Conservation (phyloP, 2,329 filamentous ascomycete genomes). For the Aspergillus ochraceoroseus region DNA sequence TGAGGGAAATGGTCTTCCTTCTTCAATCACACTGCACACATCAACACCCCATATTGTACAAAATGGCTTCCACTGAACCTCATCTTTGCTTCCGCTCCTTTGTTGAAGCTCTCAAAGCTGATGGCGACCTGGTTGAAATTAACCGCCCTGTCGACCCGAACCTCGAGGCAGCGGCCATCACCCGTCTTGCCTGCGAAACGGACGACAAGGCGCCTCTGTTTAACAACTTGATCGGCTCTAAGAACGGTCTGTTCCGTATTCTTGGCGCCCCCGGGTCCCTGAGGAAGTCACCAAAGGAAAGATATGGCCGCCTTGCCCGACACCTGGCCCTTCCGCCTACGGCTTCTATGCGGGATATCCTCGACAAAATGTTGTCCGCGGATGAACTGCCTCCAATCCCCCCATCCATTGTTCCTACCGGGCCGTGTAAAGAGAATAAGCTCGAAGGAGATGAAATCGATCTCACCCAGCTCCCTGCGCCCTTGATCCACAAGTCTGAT, state of each 20-base stretch:
- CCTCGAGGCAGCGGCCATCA: conserved; percentile 46
- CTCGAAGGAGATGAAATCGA: conserved; percentile 42
- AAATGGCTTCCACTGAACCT: too few relatives aligned
- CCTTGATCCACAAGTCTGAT: conserved; percentile 44
- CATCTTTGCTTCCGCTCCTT: conserved; percentile 46
- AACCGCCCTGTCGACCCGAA: conserved; percentile 41
- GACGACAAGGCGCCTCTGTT: conserved; percentile 48
- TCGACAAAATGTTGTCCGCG: conserved; percentile 42
- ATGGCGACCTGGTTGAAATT: conserved; percentile 47
- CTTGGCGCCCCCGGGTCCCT: conserved; percentile 45
- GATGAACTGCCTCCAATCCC: conserved; percentile 31
- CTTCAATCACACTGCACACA: too few relatives aligned
- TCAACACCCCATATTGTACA: too few relatives aligned
- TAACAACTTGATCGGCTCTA: conserved; percentile 47
- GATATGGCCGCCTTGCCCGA: conserved; percentile 43
- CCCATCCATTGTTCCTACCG: conserved; percentile 34
- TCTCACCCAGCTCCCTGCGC: conserved; percentile 42
- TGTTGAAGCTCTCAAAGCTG: conserved; percentile 41
- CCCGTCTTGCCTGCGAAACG: conserved; percentile 43
- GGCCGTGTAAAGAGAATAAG: conserved; percentile 44
- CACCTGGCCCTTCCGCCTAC: conserved; percentile 42
- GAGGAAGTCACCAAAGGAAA: conserved; percentile 28
- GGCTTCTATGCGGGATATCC: conserved; percentile 37
- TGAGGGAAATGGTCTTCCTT: too few relatives aligned
- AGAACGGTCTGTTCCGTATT: conserved; percentile 47